These are phyloP conservation scores for Halteria grandinella DNA, from an alignment of 73 alveolate species.

Conservation along the genomic window DNA sequence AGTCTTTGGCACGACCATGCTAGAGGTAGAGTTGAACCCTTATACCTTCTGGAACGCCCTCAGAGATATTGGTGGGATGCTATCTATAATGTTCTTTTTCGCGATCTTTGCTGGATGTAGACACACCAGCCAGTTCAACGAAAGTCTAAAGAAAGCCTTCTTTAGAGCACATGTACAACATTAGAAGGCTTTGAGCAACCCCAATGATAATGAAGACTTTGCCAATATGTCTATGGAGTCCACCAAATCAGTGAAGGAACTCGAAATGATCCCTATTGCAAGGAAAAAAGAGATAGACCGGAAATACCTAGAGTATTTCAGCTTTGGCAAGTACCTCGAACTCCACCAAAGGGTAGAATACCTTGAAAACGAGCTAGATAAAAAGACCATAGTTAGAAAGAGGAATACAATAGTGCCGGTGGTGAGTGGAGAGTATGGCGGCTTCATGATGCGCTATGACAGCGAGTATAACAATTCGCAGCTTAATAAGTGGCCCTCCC, in stretches of 20 bases:
- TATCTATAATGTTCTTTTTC: constrained; percentile 7
- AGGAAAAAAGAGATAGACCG: background rate
- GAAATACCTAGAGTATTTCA: constrained; percentile 4
- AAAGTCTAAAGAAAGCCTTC: background rate
- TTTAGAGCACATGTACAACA: background rate
- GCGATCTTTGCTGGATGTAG: constrained; percentile 1
- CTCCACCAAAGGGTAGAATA: constrained; percentile 2
- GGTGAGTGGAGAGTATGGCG: no score
- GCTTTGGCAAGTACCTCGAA: constrained; percentile 2
- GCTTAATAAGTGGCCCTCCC: no score
- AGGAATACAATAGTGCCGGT: background rate
- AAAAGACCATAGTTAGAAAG: background rate
- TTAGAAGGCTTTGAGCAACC: background rate
- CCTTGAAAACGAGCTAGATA: constrained; percentile 7
- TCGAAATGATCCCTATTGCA: background rate
- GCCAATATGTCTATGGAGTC: background rate
- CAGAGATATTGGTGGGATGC: constrained; percentile 15
- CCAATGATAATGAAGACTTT: background rate
- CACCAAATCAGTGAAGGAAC: background rate
- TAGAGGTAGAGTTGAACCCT: background rate
- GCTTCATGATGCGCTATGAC: no score
- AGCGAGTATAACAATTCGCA: no score
- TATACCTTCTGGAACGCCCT: background rate
- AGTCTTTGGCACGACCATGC: background rate
- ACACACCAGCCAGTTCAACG: background rate